Conservation (phyloP, 192 early-diverging fungal species). For the Podila minutissima region DNA sequence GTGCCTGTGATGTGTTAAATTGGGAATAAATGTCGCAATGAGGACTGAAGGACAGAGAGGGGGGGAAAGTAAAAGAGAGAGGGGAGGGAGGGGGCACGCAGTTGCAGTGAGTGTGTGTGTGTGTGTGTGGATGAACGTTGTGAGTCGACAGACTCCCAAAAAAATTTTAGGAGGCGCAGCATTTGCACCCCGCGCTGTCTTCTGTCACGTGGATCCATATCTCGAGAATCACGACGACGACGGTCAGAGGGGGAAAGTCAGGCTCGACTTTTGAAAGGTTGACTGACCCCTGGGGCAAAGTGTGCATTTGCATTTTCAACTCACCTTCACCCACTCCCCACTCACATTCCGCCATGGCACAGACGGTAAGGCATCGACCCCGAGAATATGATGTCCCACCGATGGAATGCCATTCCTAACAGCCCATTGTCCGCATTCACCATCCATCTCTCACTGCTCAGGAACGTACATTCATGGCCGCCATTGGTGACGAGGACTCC, state of each 20-base stretch:
- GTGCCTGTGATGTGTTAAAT: no score
- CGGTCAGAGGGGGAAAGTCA: no score
- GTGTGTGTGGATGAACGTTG: no score
- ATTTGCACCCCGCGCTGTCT: neutral
- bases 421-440: neutral
- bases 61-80: no score
- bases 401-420: neutral
- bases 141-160: no score
- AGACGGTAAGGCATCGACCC: conserved; percentile 19
- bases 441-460: conserved; percentile 8
- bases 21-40: no score
- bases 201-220: neutral
- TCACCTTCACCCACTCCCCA: neutral
- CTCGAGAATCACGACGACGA: neutral
- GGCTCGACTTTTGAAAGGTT: neutral
- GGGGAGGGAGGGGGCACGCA: no score
- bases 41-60: no score
- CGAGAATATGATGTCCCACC: neutral
- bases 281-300: neutral
- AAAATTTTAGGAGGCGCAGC: no score
- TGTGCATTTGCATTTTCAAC: neutral
- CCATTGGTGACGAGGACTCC: conserved; percentile 83
- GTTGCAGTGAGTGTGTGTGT: no score
- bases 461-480: conserved; percentile 70
- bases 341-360: conserved; percentile 24